Percentiles rank a stretch among this genome's conserved stretches.
phyloP scores from a whole-genome alignment of 78 protist genomes.

The Cavenderia fasciculata region DNA sequence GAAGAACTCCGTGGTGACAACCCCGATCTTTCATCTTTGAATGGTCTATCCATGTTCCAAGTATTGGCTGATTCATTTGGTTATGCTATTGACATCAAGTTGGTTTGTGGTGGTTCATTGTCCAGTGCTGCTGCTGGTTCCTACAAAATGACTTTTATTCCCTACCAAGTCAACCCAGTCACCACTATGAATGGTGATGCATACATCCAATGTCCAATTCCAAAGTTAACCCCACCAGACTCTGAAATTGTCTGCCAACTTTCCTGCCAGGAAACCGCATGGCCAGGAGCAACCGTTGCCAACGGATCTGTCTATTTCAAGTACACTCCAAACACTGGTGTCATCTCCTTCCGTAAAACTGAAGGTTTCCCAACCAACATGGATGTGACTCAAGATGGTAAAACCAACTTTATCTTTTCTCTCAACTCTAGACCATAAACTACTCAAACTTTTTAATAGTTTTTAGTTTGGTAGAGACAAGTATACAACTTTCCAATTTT shows the following conservation, averaged over 20 bases:
- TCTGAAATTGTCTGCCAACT: not conserved
- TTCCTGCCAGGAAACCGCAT: not conserved
- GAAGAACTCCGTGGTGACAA: not conserved
- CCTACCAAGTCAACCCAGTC: not conserved
- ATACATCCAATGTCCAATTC: slow-evolving; percentile 14
- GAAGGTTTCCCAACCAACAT: slow-evolving; percentile 59
- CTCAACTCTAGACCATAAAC: no score
- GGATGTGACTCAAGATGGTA: slow-evolving; percentile 1
- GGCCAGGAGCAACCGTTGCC: not conserved
- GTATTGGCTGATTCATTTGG: not conserved
- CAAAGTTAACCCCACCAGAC: slow-evolving; percentile 1
- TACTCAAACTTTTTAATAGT: no score
- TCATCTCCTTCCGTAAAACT: not conserved
- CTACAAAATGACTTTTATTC: slow-evolving; percentile 28
- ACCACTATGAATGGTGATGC: slow-evolving; percentile 3
- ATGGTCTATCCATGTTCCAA: slow-evolving; percentile 32
- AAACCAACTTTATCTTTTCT: no score
- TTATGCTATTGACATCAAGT: slow-evolving; percentile 11
- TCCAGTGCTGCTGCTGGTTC: not conserved
- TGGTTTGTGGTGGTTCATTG: not conserved
- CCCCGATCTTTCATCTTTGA: not conserved
- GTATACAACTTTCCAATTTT: no score
- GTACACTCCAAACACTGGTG: slow-evolving; percentile 20
- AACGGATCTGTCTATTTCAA: slow-evolving; percentile 16
- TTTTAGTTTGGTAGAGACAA: no score